Conservation (phyloP, 2,329 filamentous ascomycete species). For the Aspergillus thermomutatus region DNA sequence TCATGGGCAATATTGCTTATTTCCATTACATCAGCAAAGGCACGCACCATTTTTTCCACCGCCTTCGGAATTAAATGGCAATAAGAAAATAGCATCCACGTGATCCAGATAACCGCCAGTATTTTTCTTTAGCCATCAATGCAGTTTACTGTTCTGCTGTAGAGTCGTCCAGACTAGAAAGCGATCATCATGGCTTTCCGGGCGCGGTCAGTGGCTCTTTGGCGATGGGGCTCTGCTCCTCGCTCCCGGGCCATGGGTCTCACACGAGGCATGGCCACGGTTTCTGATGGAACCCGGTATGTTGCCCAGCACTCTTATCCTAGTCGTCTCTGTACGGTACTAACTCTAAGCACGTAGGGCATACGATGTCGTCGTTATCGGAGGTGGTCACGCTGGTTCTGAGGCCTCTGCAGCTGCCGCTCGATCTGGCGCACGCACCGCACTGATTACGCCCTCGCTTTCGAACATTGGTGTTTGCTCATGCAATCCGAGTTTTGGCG, state of each 20-base stretch:
- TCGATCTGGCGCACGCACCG: conserved; percentile 81
- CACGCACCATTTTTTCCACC: conserved; percentile 7
- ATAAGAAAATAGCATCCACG: conserved; percentile 9
- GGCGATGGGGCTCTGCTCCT: conserved; percentile 24
- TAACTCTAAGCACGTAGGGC: conserved; percentile 45
- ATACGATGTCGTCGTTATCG: conserved; percentile 93
- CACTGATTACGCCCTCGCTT: conserved; percentile 80
- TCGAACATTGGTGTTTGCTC: conserved; percentile 93
- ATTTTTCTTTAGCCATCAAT: conserved; percentile 6
- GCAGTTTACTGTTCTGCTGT: not conserved
- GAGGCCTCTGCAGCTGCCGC: conserved; percentile 92
- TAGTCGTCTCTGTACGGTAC: not conserved
- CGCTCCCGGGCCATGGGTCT: conserved; percentile 18
- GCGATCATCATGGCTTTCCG: conserved; percentile 34
- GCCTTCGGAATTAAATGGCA: conserved; percentile 18
- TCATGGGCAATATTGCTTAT: not conserved
- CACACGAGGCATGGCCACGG: conserved; percentile 37
- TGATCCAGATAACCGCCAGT: conserved; percentile 15
- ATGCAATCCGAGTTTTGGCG: conserved; percentile 94
- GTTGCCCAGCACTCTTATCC: conserved; percentile 3
- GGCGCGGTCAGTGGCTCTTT: conserved; percentile 25
- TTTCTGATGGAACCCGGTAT: conserved; percentile 37
- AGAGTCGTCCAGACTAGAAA: not conserved
- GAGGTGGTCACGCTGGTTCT: conserved; percentile 90
- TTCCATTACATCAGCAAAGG: conserved; percentile 16